Conservation (phyloP, 2,329 filamentous ascomycete species). For the Chaetomium sp. region DNA sequence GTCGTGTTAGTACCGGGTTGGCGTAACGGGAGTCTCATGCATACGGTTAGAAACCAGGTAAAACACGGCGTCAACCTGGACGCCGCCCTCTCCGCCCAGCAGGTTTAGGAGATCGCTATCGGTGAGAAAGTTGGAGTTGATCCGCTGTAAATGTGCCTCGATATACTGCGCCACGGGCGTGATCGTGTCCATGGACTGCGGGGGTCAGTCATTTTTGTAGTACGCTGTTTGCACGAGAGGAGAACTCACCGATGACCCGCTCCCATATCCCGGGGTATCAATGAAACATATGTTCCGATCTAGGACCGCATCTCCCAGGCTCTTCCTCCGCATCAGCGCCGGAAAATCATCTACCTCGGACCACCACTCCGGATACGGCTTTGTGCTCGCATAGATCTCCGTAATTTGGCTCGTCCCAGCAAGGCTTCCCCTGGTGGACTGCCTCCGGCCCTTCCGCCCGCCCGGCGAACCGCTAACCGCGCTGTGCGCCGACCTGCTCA, state of each 20-base stretch:
- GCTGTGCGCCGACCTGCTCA: slow-evolving; percentile 27
- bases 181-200: slow-evolving; percentile 57
- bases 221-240: not conserved
- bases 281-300: slow-evolving; percentile 94
- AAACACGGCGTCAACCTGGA: slow-evolving; percentile 81
- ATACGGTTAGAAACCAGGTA: slow-evolving; percentile 77
- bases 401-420: slow-evolving; percentile 47
- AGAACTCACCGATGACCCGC: slow-evolving; percentile 53
- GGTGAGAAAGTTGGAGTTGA: slow-evolving; percentile 63
- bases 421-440: slow-evolving; percentile 7
- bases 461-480: slow-evolving; percentile 14
- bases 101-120: slow-evolving; percentile 76
- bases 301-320: slow-evolving; percentile 73
- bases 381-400: slow-evolving; percentile 78
- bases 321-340: slow-evolving; percentile 65
- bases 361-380: slow-evolving; percentile 89
- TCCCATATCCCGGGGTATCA: slow-evolving; percentile 71
- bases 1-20: slow-evolving; percentile 30
- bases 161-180: slow-evolving; percentile 70
- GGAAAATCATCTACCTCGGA: slow-evolving; percentile 69
- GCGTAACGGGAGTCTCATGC: slow-evolving; percentile 31
- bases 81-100: slow-evolving; percentile 78
- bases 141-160: slow-evolving; percentile 66
- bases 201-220: slow-evolving; percentile 14
- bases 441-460: slow-evolving; percentile 16